Conservation (phyloP, 176 grass and related monocot species). For the Triticum urartu region DNA sequence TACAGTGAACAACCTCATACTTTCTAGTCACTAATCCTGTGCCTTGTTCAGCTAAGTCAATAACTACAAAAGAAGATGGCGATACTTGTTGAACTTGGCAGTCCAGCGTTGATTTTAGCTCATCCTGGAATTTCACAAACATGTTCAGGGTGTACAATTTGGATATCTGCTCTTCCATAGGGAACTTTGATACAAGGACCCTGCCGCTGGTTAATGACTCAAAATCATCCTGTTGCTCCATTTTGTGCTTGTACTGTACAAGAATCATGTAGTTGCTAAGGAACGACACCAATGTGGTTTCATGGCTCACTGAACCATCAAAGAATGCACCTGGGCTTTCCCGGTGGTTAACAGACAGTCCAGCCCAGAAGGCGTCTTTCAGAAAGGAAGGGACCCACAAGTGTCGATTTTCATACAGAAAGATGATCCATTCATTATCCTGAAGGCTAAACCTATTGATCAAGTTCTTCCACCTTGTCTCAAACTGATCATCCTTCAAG, state of each 20-base stretch:
- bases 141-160: conserved; percentile 66
- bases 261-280: conserved; percentile 49
- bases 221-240: conserved; percentile 63
- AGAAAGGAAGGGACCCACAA: conserved; percentile 70
- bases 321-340: conserved; percentile 50
- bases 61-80: conserved; percentile 51
- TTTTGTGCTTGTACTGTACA: conserved; percentile 60
- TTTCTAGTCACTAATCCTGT: conserved; percentile 49
- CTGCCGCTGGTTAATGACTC: conserved; percentile 43
- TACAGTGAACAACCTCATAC: conserved; percentile 63
- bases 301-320: conserved; percentile 47
- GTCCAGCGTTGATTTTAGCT: conserved; percentile 54
- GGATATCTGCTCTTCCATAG: conserved; percentile 71
- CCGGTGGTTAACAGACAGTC: conserved; percentile 44
- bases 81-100: conserved; percentile 59
- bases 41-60: conserved; percentile 47
- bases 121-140: conserved; percentile 68
- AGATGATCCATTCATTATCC: conserved; percentile 55
- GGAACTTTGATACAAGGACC: conserved; percentile 56
- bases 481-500: conserved; percentile 61
- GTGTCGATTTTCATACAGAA: conserved; percentile 66
- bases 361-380: conserved; percentile 72
- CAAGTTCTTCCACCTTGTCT: conserved; percentile 59
- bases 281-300: conserved; percentile 52
- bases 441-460: conserved; percentile 49